Conservation (phyloP, 768 basidiomycete species). For the Mrakia hoshinonis region DNA sequence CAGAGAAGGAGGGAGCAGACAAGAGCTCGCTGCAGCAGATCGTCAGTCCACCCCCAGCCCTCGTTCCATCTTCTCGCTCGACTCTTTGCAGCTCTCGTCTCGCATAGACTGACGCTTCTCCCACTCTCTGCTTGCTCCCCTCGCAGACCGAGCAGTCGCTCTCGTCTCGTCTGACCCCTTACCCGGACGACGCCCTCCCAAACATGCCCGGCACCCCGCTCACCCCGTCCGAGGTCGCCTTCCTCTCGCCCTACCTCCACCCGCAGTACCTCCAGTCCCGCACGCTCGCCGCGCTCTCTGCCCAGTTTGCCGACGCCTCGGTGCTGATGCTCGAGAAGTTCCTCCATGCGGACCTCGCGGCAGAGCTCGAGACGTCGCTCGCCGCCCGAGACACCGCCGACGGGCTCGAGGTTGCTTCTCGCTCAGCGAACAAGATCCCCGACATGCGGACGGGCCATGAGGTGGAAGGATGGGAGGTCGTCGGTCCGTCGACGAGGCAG, state of each 20-base stretch:
- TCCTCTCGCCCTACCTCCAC: conserved; percentile 77
- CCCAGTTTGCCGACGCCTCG: conserved; percentile 75
- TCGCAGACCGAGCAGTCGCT: conserved; percentile 4
- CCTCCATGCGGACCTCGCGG: conserved; percentile 60
- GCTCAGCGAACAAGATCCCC: conserved; percentile 6
- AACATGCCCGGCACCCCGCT: conserved; percentile 50
- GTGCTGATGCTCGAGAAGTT: conserved; percentile 82
- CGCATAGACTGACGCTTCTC: background rate
- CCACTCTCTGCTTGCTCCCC: background rate
- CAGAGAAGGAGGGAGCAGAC: conserved; percentile 42
- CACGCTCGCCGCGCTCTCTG: conserved; percentile 68
- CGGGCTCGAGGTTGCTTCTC: conserved; percentile 40
- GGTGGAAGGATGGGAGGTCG: conserved; percentile 53
- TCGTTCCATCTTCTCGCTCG: background rate
- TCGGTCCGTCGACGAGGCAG: conserved; percentile 89
- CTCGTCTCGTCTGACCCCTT: conserved; percentile 42
- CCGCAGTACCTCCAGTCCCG: conserved; percentile 78
- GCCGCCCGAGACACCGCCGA: conserved; percentile 58
- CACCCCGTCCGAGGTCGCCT: conserved; percentile 53
- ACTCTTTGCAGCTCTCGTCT: background rate
- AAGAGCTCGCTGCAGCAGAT: conserved; percentile 84
- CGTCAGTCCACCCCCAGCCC: conserved; percentile 51
- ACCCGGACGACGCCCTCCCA: conserved; percentile 38
- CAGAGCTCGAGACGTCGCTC: conserved; percentile 57
- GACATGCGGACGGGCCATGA: conserved; percentile 46